These are phyloP conservation scores for Ophiostoma pallidulum DNA, from an alignment of 2,329 filamentous ascomycete species.

Conservation along the genomic window DNA sequence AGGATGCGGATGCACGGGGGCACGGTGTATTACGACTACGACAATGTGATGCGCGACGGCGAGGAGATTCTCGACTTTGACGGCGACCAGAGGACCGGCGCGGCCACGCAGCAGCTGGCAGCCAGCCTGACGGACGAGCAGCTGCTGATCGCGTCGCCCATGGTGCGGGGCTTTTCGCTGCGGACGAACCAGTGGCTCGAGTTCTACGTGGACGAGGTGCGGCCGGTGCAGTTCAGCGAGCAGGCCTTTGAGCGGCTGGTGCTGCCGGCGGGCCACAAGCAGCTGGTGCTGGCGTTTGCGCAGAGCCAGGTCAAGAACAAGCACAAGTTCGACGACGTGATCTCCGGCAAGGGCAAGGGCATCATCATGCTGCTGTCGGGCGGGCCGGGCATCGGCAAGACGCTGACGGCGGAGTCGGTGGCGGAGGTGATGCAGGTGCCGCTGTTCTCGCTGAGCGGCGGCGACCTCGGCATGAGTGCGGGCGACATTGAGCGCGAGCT, in stretches of 20 bases:
- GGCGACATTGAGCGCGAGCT: constrained; percentile 56
- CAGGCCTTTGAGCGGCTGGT: constrained; percentile 32
- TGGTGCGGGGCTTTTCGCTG: constrained; percentile 34
- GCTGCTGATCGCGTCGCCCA: constrained; percentile 19
- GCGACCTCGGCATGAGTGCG: constrained; percentile 60
- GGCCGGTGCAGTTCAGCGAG: constrained; percentile 34
- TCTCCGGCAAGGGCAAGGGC: constrained; percentile 16
- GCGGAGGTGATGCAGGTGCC: constrained; percentile 40
- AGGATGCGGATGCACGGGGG: neutral
- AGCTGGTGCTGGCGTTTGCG: constrained; percentile 23
- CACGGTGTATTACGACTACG: neutral
- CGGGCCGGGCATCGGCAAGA: constrained; percentile 41
- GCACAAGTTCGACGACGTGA: constrained; percentile 18
- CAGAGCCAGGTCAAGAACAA: constrained; percentile 22
- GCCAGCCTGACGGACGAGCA: constrained; percentile 20
- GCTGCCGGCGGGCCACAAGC: constrained; percentile 21
- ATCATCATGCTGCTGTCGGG: constrained; percentile 39
- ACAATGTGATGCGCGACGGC: neutral
- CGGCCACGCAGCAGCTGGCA: constrained; percentile 1
- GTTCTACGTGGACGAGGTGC: constrained; percentile 33
- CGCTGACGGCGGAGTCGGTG: constrained; percentile 38
- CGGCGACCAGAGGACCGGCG: neutral
- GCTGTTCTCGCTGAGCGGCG: constrained; percentile 46
- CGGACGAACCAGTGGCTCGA: constrained; percentile 35
- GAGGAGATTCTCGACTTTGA: neutral